Evolutionary conservation across 176 grass and related monocot genomes (phyloP), one percentile per base, ranked within the genome.

Genomic region (Olyra latifolia): DNA sequence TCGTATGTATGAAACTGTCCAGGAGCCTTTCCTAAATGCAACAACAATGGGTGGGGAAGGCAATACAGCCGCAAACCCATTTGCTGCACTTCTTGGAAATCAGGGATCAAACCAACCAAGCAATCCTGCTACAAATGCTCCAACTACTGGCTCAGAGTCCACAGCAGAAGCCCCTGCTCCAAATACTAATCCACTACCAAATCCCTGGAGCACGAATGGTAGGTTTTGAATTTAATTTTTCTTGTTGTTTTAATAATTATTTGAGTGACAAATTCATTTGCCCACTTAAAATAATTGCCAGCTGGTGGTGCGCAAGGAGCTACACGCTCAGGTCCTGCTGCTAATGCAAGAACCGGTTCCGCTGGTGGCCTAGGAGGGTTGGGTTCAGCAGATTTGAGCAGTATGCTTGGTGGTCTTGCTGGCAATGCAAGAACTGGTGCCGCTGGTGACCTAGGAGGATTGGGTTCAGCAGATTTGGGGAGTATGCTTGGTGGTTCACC

Each of bases 1-100:
- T 16, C 92, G 92, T 75, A 98, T 98, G 95, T 98, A 98, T 89
- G 95, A 98, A 86, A 98, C 92, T 66, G 95, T 98, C 63, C 95
- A 98, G 86, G 95, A 98, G 74, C 95, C 95, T 41, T 89, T 98
- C 49, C 69, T 98, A 77, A 98, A 98, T 89, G 95, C 95, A 62
- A 89, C 95, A 44, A 91, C 95, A 60, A 95, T 93, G 90, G 86
- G 71, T 38, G 89, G 80, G 8, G 95, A 95, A 57, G 69, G 80
- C 38, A 91, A 91, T 62, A 53, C 80, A 11, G 88, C 88, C 78
- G 72, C 92, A 70, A 98, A 98, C 73, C 95, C 95, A 14, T 98
- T 98, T 89, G 86, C 92, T 65, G 92, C 90, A 57, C 90, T 98
- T 80, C 60, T 98, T 9, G 88, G 95, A 69, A 90, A 87, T 73